Percentiles rank a stretch among this genome's conserved stretches.
phyloP scores from a whole-genome alignment of 2,329 filamentous ascomycete genomes.

The Colletotrichum siamense region DNA sequence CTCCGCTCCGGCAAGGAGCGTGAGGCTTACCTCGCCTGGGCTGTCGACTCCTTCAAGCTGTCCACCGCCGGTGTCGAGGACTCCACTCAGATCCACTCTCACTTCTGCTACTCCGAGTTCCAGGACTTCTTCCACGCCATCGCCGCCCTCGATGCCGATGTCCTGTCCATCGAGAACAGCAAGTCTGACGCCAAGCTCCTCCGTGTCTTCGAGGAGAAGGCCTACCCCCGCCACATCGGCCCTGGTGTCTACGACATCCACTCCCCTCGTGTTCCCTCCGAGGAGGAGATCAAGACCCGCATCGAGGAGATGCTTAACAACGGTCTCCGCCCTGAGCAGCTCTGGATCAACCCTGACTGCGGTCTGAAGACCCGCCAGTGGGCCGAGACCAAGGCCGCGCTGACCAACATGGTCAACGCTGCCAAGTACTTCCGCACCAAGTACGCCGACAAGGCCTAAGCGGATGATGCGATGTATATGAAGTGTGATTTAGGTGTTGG shows the following conservation, averaged over 20 bases:
- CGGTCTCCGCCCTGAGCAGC: conserved; percentile 91
- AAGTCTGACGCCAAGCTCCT: conserved; percentile 99
- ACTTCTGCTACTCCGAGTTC: conserved; percentile 99
- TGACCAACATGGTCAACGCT: conserved; percentile 97
- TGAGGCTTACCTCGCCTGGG: conserved; percentile 96
- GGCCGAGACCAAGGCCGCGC: conserved; percentile 96
- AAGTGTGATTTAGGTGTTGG: conserved; percentile 23
- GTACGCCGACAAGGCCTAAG: conserved; percentile 57
- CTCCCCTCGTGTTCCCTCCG: conserved; percentile 94
- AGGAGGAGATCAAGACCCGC: conserved; percentile 98
- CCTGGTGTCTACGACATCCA: conserved; percentile 99
- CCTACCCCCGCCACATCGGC: conserved; percentile 97
- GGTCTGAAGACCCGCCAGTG: conserved; percentile 99
- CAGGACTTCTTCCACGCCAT: conserved; percentile 99
- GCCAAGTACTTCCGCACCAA: conserved; percentile 96
- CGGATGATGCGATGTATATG: conserved; percentile 9
- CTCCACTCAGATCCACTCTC: conserved; percentile 98
- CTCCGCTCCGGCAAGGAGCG: conserved; percentile 94
- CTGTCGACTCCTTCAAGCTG: conserved; percentile 97
- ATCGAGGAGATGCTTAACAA: conserved; percentile 98
- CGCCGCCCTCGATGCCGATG: conserved; percentile 95
- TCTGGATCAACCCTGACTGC: conserved; percentile 99
- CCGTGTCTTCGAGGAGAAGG: conserved; percentile 96
- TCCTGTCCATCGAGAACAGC: conserved; percentile 99
- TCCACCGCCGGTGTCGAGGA: conserved; percentile 92